phyloP scores from a whole-genome alignment of 179 eudicot genomes.

The Patellifolia procumbens region DNA sequence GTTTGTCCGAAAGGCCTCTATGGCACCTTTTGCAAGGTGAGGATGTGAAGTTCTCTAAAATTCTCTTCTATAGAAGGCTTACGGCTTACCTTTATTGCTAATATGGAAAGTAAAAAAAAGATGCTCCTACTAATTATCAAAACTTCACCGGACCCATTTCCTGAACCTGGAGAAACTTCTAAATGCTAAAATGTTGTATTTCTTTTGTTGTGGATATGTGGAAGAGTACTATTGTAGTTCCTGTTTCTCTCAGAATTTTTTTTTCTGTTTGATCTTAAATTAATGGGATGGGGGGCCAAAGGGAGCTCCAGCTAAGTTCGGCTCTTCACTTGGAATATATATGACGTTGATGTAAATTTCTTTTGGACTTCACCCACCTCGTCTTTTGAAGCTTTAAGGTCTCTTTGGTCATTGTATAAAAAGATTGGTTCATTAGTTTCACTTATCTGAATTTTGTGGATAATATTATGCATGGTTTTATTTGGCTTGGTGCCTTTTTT shows the following conservation, averaged over 20 bases:
- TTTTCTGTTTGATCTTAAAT: not conserved
- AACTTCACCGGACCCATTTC: not conserved
- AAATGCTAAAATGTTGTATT: not conserved
- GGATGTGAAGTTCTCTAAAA: too few species aligned
- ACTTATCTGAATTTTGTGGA: not conserved
- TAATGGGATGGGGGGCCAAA: not conserved
- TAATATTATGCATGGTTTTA: not conserved
- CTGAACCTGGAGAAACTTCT: not conserved
- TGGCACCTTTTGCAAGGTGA: constrained; percentile 85
- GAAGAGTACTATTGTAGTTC: too few species aligned
- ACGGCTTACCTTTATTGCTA: constrained; percentile 4
- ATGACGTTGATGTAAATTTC: not conserved
- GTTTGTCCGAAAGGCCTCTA: constrained; percentile 88
- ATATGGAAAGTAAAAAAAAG: not conserved
- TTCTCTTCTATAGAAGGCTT: not conserved
- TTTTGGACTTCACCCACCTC: too few species aligned
- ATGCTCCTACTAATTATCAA: not conserved
- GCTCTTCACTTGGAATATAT: not conserved
- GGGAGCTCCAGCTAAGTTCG: not conserved
- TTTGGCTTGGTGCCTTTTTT: too few species aligned
- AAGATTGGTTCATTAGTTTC: too few species aligned
- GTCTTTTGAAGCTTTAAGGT: not conserved
- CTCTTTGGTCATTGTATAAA: too few species aligned
- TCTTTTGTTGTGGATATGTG: not conserved
- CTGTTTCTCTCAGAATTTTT: not conserved